phyloP scores from a whole-genome alignment of 345 rosid genomes.

The Sonneratia alba region DNA sequence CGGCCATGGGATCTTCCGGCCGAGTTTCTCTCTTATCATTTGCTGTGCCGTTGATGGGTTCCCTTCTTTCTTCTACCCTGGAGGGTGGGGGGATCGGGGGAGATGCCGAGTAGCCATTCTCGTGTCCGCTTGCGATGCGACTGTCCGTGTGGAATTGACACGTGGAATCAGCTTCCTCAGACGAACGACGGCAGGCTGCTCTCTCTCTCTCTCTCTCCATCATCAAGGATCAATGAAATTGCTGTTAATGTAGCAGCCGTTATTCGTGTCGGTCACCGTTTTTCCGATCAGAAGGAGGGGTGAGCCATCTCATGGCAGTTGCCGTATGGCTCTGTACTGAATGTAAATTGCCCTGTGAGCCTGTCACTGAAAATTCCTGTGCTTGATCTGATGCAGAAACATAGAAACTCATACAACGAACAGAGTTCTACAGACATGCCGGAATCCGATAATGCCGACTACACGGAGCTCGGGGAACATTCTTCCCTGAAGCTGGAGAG shows the following conservation, averaged over 20 bases:
- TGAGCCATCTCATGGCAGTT: background rate
- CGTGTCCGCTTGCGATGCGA: background rate
- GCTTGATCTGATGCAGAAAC: slow-evolving; percentile 27
- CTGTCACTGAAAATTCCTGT: background rate
- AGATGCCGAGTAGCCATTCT: background rate
- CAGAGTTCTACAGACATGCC: slow-evolving; percentile 9
- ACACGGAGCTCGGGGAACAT: slow-evolving; percentile 21
- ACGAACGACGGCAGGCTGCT: background rate
- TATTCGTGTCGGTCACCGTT: background rate
- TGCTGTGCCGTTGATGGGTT: background rate
- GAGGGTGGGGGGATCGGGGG: background rate
- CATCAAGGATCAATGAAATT: background rate
- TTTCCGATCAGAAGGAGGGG: slow-evolving; percentile 1
- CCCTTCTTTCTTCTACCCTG: background rate
- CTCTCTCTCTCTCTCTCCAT: slow-evolving; percentile 1
- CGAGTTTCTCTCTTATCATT: background rate
- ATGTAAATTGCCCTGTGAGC: too few relatives aligned
- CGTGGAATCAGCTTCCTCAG: background rate
- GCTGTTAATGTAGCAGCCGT: background rate
- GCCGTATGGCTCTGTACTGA: too few relatives aligned
- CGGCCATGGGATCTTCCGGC: too few relatives aligned
- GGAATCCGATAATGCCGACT: slow-evolving; percentile 14
- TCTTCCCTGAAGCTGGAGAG: slow-evolving; percentile 27
- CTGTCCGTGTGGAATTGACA: background rate
- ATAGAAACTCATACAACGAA: slow-evolving; percentile 8